Evolutionary conservation across 176 grass and related monocot species (phyloP).

Genomic region (Oryza australiensis): DNA sequence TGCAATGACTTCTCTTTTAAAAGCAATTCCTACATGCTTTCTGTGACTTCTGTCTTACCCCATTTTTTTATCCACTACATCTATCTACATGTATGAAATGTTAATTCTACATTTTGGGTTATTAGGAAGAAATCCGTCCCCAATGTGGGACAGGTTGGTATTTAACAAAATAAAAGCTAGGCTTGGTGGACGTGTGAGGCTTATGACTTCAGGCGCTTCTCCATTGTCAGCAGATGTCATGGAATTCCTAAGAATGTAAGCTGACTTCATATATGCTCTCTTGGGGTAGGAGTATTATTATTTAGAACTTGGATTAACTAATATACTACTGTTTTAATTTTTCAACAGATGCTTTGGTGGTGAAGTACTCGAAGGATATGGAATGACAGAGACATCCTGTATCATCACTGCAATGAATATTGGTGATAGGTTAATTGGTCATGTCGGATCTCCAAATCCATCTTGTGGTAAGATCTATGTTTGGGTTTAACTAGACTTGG

Average conservation of each 20-base stretch:
- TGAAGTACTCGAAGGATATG: constrained; percentile 88
- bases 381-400: constrained; percentile 99
- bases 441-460: constrained; percentile 94
- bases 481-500: constrained; percentile 1
- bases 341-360: constrained; percentile 78
- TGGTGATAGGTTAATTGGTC: constrained; percentile 71
- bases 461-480: constrained; percentile 66
- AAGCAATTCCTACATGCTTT: background rate
- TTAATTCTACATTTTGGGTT: constrained; percentile 23
- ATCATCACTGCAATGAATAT: constrained; percentile 67
- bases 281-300: constrained; percentile 28
- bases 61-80: too few species aligned
- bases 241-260: constrained; percentile 97
- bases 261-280: constrained; percentile 22
- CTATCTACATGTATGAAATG: background rate
- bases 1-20: background rate
- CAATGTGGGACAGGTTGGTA: constrained; percentile 95
- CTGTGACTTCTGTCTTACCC: background rate
- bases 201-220: constrained; percentile 91
- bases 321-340: background rate
- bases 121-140: constrained; percentile 73
- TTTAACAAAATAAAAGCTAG: constrained; percentile 98
- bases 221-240: constrained; percentile 89
- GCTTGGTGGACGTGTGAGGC: constrained; percentile 83
- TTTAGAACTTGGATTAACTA: constrained; percentile 34